These are phyloP conservation scores for Lasiodiplodia theobromae DNA, from an alignment of 2,329 filamentous ascomycete genomes.

Conservation along the genomic window DNA sequence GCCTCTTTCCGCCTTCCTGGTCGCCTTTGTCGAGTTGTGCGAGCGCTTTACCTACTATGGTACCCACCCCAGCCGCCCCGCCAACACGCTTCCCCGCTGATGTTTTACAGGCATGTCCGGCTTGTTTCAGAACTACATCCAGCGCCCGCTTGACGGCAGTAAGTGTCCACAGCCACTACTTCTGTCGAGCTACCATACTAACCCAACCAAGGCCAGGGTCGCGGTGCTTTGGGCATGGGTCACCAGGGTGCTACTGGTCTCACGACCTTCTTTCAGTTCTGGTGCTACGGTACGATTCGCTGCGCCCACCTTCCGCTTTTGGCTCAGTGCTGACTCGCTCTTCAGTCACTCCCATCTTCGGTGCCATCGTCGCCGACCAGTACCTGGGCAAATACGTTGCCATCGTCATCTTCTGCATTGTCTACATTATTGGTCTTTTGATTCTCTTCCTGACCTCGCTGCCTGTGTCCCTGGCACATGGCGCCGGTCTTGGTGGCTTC, in stretches of 20 bases:
- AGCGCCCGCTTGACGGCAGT: constrained; percentile 33
- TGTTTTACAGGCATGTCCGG: constrained; percentile 35
- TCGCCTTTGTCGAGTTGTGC: constrained; percentile 47
- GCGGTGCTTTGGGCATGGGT: constrained; percentile 38
- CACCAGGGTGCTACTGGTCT: constrained; percentile 45
- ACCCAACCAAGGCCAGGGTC: constrained; percentile 12
- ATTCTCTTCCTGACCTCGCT: constrained; percentile 68
- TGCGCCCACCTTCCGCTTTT: constrained; percentile 43
- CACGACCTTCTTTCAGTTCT: constrained; percentile 47
- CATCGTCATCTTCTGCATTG: constrained; percentile 65
- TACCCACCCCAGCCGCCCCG: neutral
- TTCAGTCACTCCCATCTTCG: constrained; percentile 43
- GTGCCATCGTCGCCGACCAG: constrained; percentile 63
- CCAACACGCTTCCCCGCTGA: neutral
- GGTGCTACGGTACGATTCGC: constrained; percentile 45
- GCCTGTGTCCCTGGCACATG: constrained; percentile 63
- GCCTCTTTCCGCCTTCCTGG: constrained; percentile 45
- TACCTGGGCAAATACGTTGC: constrained; percentile 70
- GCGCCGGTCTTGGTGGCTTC: constrained; percentile 27
- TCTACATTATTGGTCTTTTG: constrained; percentile 67
- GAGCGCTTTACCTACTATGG: constrained; percentile 46
- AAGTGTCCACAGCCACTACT: neutral
- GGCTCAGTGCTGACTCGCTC: neutral
- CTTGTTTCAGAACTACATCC: constrained; percentile 49
- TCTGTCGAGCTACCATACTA: neutral